These are phyloP conservation scores for Testicularia cyperi DNA, from an alignment of 1,284 basidiomycete genomes.

Conservation along the genomic window DNA sequence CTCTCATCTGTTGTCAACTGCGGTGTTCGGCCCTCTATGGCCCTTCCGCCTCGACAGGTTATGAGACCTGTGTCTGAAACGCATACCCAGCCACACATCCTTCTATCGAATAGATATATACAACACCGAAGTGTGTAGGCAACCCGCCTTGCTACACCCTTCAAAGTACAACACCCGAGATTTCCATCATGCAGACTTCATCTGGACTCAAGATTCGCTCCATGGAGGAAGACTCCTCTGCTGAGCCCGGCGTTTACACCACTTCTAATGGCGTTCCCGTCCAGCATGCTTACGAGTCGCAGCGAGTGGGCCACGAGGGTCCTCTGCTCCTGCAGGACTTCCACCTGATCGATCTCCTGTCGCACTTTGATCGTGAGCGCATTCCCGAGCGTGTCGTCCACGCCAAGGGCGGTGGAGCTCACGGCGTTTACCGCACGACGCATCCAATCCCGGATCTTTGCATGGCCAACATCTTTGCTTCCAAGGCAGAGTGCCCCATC, in stretches of 20 bases:
- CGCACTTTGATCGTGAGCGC: conserved; percentile 54
- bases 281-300: conserved; percentile 71
- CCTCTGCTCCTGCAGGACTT: conserved; percentile 75
- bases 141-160: neutral
- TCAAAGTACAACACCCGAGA: too few species aligned
- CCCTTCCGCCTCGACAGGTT: too few species aligned
- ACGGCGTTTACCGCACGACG: conserved; percentile 43
- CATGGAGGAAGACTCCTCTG: conserved; percentile 24
- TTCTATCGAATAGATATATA: too few species aligned
- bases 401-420: conserved; percentile 51
- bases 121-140: too few species aligned
- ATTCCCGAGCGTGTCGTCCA: conserved; percentile 57
- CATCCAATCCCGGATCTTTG: conserved; percentile 39
- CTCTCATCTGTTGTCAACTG: too few species aligned
- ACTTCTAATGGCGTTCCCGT: conserved; percentile 40
- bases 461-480: conserved; percentile 31
- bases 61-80: too few species aligned
- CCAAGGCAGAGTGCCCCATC: conserved; percentile 26
- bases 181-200: conserved; percentile 18
- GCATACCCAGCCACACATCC: too few species aligned
- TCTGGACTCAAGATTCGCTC: conserved; percentile 17
- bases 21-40: too few species aligned
- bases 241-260: conserved; percentile 27
- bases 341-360: conserved; percentile 43
- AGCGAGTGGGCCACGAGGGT: conserved; percentile 74